Evolutionary conservation across 1,284 basidiomycete genomes (phyloP), one percentile per base, ranked within the genome.

Genomic region (Cutaneotrichosporon sp.): DNA sequence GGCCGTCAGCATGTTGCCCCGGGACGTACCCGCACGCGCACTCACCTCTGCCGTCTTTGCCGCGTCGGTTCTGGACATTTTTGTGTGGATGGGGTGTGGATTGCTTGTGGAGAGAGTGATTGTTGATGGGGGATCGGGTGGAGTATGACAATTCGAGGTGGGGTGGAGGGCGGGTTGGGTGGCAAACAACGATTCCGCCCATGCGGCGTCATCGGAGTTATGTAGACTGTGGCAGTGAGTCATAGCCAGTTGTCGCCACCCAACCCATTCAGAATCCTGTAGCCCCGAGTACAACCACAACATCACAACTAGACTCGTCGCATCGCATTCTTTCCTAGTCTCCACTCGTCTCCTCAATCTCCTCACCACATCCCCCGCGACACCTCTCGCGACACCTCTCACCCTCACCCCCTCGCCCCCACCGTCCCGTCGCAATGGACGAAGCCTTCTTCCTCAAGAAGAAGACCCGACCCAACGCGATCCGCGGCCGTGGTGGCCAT

Each of bases 371-470:
- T n/a, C n/a, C n/a, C n/a, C n/a, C n/a, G 34, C 16, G 22, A 25
- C 7, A 36, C 14, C 4, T 49, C 27, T 43, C 42, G 7, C 25
- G n/a, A n/a, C 29, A 36, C 14, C 29, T 22, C 4, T 36, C 50
- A n/a, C 29, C 5, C 9, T 25, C 22, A 16, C 36, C 33, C 18
- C 29, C 25, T 22, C 57, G 20, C 31, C 54, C 51, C 27, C 50
- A n/a, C n/a, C 16, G 51, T 9, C 29, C 22, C 45, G 36, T 22
- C 51, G 56, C 50, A 52, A 74, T 75, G 74, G 58, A 72, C 54
- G 69, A 71, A 10, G 55, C 67, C 25, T 59, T 71, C 47, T 75
- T 78, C 68, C 70, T 78, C 43, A 68, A 73, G 49, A 74, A 74
- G 66, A 67, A 65, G 58, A 71, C 58, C 13, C 36, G n/a, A 22